phyloP scores from a whole-genome alignment of 2,329 filamentous ascomycete species.

The Peltaster fructicola region DNA sequence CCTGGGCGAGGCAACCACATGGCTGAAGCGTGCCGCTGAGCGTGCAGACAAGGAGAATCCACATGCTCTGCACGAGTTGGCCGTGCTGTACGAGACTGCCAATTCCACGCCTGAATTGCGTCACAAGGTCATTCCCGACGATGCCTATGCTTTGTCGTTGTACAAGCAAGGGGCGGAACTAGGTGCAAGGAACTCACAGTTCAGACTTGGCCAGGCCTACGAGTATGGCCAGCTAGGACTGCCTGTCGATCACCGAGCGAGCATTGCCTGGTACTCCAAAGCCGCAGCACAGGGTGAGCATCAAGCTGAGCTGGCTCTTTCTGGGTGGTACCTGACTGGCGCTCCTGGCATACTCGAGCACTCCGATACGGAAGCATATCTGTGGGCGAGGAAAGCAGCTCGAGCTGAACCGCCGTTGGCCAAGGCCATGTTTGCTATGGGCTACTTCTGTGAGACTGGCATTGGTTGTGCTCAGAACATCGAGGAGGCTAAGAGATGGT shows the following conservation, averaged over 20 bases:
- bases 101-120: slow-evolving; percentile 35
- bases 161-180: slow-evolving; percentile 75
- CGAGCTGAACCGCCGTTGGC: slow-evolving; percentile 55
- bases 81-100: slow-evolving; percentile 44
- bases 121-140: slow-evolving; percentile 63
- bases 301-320: slow-evolving; percentile 53
- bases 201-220: slow-evolving; percentile 68
- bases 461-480: slow-evolving; percentile 74
- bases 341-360: slow-evolving; percentile 74
- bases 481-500: slow-evolving; percentile 96
- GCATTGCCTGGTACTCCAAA: slow-evolving; percentile 85
- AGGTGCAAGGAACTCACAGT: slow-evolving; percentile 91
- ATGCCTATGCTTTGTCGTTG: slow-evolving; percentile 60
- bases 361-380: slow-evolving; percentile 87
- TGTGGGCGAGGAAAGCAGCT: slow-evolving; percentile 92
- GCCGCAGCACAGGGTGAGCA: slow-evolving; percentile 89
- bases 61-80: slow-evolving; percentile 82
- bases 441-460: slow-evolving; percentile 89
- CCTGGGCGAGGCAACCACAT: slow-evolving; percentile 68
- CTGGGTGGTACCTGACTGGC: slow-evolving; percentile 65
- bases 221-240: slow-evolving; percentile 79
- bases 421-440: slow-evolving; percentile 96
- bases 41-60: slow-evolving; percentile 78
- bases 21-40: slow-evolving; percentile 87
- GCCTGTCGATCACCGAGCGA: slow-evolving; percentile 63